Conservation (phyloP, 108 stramenopile species). For the Cyclotella baltica region DNA sequence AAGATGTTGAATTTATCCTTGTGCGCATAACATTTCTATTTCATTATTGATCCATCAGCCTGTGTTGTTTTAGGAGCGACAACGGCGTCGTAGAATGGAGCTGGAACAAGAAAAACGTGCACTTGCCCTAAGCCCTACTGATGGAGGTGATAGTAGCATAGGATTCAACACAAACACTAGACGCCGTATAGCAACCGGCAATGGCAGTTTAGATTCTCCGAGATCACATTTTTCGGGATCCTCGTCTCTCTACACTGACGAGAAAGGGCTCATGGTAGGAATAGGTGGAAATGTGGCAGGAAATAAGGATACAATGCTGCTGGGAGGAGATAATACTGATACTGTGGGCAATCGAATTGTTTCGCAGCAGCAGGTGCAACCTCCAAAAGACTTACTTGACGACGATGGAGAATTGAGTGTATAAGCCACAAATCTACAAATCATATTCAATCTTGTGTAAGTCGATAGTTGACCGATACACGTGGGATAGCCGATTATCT, state of each 20-base stretch:
- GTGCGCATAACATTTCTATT: too few species aligned
- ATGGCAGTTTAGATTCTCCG: slow-evolving; percentile 44
- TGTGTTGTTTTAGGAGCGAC: too few species aligned
- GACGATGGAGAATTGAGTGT: slow-evolving; percentile 54
- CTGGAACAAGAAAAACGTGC: slow-evolving; percentile 55
- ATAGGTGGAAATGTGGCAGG: slow-evolving; percentile 40
- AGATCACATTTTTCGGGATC: slow-evolving; percentile 46
- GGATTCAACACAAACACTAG: slow-evolving; percentile 14
- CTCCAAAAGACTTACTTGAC: slow-evolving; percentile 45
- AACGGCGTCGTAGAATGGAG: slow-evolving; percentile 68
- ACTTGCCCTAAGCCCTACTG: slow-evolving; percentile 34
- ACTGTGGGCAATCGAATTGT: slow-evolving; percentile 12
- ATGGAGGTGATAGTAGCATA: slow-evolving; percentile 26
- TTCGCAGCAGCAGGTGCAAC: slow-evolving; percentile 3
- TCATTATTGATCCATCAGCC: too few species aligned
- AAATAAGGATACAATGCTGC: slow-evolving; percentile 37
- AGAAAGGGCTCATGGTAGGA: slow-evolving; percentile 48
- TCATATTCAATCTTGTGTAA: not conserved
- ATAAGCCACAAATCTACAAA: not conserved
- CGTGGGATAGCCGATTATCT: too few species aligned
- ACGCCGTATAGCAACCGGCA: slow-evolving; percentile 26
- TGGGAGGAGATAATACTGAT: slow-evolving; percentile 41
- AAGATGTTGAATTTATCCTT: too few species aligned
- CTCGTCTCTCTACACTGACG: slow-evolving; percentile 56
- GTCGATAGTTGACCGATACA: not conserved